phyloP scores from a whole-genome alignment of 2,329 filamentous ascomycete genomes.

The Colletotrichum sp. region DNA sequence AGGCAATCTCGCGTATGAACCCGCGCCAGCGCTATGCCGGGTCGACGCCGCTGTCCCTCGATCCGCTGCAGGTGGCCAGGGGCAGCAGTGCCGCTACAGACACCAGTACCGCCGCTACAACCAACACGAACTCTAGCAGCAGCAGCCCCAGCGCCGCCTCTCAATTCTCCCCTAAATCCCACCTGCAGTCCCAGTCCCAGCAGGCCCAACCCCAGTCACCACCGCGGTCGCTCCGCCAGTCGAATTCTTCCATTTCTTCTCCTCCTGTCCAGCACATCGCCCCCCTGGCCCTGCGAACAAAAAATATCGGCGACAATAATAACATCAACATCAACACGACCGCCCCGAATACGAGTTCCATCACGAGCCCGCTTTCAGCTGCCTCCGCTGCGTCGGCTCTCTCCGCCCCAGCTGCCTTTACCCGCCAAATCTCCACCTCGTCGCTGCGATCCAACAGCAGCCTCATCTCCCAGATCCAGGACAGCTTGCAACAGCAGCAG shows the following conservation, averaged over 20 bases:
- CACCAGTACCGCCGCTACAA: not conserved
- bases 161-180: not conserved
- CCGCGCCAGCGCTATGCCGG: constrained; percentile 18
- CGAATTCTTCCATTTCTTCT: not conserved
- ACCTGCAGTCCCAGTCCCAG: not conserved
- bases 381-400: not conserved
- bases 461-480: constrained; percentile 25
- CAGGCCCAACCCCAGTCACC: not conserved
- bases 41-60: constrained; percentile 22
- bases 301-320: constrained; percentile 1
- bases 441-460: constrained; percentile 14
- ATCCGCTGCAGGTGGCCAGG: constrained; percentile 13
- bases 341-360: constrained; percentile 14
- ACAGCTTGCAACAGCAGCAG: constrained; percentile 18
- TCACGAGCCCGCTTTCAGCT: constrained; percentile 8
- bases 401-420: constrained; percentile 12
- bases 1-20: constrained; percentile 5
- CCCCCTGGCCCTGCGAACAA: constrained; percentile 10
- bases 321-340: not conserved
- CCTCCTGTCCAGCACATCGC: not conserved
- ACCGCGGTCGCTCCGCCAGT: not conserved
- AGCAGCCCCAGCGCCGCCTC: not conserved
- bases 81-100: constrained; percentile 4
- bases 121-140: not conserved
- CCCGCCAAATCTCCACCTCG: constrained; percentile 10